Percentiles rank a stretch among this genome's conserved stretches.
phyloP scores from a whole-genome alignment of 805 yeast genomes.

The Yarrowia bubula region DNA sequence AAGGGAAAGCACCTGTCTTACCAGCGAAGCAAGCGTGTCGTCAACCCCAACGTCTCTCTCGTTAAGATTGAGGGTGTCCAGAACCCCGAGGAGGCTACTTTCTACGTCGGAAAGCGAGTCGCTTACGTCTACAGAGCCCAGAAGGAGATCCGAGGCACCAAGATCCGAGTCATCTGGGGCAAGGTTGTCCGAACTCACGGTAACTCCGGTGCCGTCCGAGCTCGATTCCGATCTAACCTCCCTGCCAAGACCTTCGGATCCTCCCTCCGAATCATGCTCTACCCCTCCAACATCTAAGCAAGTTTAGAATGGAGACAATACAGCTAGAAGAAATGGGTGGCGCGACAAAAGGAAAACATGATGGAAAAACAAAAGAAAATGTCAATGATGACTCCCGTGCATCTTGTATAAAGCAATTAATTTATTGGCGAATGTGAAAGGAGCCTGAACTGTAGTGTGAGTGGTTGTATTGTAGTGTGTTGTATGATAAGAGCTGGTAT shows the following conservation, averaged over 20 bases:
- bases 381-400: conserved; percentile 25
- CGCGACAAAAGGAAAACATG: conserved; percentile 9
- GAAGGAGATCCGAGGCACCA: conserved; percentile 97
- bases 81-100: conserved; percentile 89
- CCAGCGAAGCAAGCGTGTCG: conserved; percentile 98
- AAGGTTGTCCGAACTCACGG: conserved; percentile 99
- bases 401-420: conserved; percentile 27
- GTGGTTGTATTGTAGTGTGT: background rate
- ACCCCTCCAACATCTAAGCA: conserved; percentile 97
- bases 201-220: conserved; percentile 97
- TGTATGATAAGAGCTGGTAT: background rate
- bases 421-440: conserved; percentile 26
- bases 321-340: background rate
- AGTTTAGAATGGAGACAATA: background rate
- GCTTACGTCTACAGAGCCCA: conserved; percentile 99
- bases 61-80: conserved; percentile 96
- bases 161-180: conserved; percentile 99
- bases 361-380: conserved; percentile 23
- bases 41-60: conserved; percentile 97
- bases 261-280: conserved; percentile 98
- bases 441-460: background rate
- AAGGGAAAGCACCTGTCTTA: conserved; percentile 99
- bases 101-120: conserved; percentile 99
- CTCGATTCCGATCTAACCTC: conserved; percentile 97
- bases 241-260: conserved; percentile 99